Conservation (phyloP, 768 basidiomycete species). For the Tylopilus rubrobrunneus region DNA sequence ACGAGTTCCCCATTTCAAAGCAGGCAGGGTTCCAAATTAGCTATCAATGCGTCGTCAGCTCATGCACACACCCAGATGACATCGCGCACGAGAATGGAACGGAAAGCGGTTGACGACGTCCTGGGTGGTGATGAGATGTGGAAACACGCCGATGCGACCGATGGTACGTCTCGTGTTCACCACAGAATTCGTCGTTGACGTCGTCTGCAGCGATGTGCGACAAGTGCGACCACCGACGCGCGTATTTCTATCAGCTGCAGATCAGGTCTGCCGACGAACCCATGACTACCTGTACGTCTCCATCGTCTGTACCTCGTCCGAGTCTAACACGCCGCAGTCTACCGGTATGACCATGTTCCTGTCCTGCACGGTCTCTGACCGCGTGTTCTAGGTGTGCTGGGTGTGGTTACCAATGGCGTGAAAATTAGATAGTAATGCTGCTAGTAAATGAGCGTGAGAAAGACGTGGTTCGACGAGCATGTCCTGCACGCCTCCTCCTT, state of each 20-base stretch:
- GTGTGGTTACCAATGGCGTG: conserved; percentile 68
- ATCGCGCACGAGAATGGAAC: conserved; percentile 75
- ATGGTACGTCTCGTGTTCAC: conserved; percentile 43
- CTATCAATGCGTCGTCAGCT: background rate
- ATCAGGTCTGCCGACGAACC: conserved; percentile 92
- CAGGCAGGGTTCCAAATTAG: conserved; percentile 10
- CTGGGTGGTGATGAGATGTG: conserved; percentile 91
- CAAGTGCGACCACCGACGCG: conserved; percentile 81
- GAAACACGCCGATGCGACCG: conserved; percentile 88
- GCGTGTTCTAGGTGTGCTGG: conserved; percentile 46
- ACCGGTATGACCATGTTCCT: conserved; percentile 39
- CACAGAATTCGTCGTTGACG: background rate
- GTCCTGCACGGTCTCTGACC: background rate
- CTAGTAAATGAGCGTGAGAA: conserved; percentile 22
- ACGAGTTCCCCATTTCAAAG: conserved; percentile 60
- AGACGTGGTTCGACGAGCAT: conserved; percentile 4
- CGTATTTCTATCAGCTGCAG: conserved; percentile 95
- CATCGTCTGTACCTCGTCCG: background rate
- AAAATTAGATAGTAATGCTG: conserved; percentile 40
- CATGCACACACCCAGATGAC: conserved; percentile 64
- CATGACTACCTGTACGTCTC: conserved; percentile 53
- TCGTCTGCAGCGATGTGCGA: conserved; percentile 45
- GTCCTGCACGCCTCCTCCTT: conserved; percentile 9
- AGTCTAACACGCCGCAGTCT: conserved; percentile 40
- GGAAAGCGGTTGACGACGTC: conserved; percentile 95